A percentile compares a stretch with the other conserved stretches of the same genome.
Evolutionary conservation across 2,329 filamentous ascomycete genomes (phyloP).

Genomic region (Blastomyces parvus): DNA sequence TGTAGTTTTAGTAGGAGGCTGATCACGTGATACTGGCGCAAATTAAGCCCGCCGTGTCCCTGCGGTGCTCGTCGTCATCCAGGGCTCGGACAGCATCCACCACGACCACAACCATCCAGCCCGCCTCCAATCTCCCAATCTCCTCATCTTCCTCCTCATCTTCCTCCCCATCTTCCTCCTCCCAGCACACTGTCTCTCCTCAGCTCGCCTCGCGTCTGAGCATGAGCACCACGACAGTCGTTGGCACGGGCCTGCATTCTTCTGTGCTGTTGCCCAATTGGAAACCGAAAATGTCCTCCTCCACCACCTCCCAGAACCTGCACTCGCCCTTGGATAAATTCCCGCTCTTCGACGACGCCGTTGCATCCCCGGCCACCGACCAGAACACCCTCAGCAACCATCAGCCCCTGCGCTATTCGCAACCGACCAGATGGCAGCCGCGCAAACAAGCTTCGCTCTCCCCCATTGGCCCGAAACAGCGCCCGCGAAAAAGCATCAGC

Average conservation of each 20-base stretch:
- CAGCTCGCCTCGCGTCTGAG: slow-evolving; percentile 10
- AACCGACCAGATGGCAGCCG: slow-evolving; percentile 51
- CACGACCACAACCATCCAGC: no score
- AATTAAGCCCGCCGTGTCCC: no score
- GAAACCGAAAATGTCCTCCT: slow-evolving; percentile 20
- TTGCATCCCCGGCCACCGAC: slow-evolving; percentile 20
- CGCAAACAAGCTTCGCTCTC: slow-evolving; percentile 44
- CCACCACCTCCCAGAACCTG: slow-evolving; percentile 9
- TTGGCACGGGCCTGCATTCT: slow-evolving; percentile 31
- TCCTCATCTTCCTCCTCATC: background rate
- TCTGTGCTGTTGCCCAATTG: slow-evolving; percentile 31
- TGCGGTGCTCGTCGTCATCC: no score
- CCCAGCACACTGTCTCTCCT: background rate
- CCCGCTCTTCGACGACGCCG: slow-evolving; percentile 33
- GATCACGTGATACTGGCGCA: no score
- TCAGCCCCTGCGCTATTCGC: slow-evolving; percentile 25
- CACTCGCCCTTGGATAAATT: slow-evolving; percentile 34
- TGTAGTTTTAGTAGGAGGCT: no score
- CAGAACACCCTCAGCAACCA: slow-evolving; percentile 13
- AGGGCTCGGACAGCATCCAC: no score
- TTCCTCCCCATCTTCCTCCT: background rate
- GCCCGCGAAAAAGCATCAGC: slow-evolving; percentile 73
- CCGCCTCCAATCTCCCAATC: background rate
- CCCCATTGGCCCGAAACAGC: slow-evolving; percentile 44
- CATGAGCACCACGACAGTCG: slow-evolving; percentile 35